phyloP scores from a whole-genome alignment of 306 rosid genomes.

The Dalbergia oliveri region DNA sequence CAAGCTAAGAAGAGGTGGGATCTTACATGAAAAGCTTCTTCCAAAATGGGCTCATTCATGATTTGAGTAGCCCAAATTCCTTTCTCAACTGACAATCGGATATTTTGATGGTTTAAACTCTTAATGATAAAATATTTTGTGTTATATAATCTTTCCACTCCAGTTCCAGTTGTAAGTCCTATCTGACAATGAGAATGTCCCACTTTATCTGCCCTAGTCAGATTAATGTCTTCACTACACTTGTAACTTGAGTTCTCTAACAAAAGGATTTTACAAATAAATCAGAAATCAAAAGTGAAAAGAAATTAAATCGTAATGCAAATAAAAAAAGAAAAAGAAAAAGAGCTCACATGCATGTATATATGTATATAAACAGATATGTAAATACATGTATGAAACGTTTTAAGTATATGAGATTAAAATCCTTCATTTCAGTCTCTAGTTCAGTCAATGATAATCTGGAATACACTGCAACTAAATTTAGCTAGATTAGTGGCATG shows the following conservation, averaged over 20 bases:
- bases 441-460: conserved; percentile 11
- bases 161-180: conserved; percentile 52
- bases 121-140: conserved; percentile 74
- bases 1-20: conserved; percentile 27
- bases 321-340: background rate
- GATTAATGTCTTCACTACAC: conserved; percentile 55
- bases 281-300: conserved; percentile 25
- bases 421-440: background rate
- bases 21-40: conserved; percentile 87
- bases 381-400: conserved; percentile 15
- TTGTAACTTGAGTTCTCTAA: conserved; percentile 70
- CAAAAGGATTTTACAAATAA: conserved; percentile 42
- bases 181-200: conserved; percentile 48
- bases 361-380: background rate
- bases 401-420: conserved; percentile 17
- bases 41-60: conserved; percentile 79
- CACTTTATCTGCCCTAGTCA: conserved; percentile 53
- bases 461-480: conserved; percentile 9
- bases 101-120: conserved; percentile 77
- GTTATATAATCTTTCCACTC: conserved; percentile 52
- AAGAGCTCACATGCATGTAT: conserved; percentile 2
- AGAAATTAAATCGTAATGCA: background rate
- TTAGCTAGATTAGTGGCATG: background rate
- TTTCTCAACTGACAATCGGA: conserved; percentile 69
- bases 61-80: conserved; percentile 95